Conservation (phyloP, 192 early-diverging fungal species). For the Dissophora ornata region DNA sequence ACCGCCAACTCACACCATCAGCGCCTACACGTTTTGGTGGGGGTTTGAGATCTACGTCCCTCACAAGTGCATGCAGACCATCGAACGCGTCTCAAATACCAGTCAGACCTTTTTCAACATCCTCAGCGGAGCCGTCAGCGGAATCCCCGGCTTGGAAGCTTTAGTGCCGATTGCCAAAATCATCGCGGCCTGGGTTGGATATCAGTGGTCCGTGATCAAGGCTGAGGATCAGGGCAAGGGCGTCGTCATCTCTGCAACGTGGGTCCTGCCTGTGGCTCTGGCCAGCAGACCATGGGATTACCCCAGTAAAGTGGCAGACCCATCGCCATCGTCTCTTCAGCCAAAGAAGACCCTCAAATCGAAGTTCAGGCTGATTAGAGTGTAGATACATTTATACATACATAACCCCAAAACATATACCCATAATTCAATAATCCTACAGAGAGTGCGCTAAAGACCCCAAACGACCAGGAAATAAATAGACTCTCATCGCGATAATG, state of each 20-base stretch:
- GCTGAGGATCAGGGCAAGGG: constrained; percentile 48
- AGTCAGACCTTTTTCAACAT: constrained; percentile 45
- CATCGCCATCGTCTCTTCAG: background rate
- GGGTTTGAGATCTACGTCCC: constrained; percentile 58
- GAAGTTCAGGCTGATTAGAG: constrained; percentile 7
- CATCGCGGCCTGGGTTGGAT: constrained; percentile 57
- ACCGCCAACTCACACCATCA: constrained; percentile 30
- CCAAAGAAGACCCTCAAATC: constrained; percentile 15
- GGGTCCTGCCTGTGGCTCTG: constrained; percentile 58
- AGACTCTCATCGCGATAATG: too few species aligned
- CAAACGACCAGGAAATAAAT: too few species aligned
- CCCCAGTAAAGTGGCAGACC: constrained; percentile 3
- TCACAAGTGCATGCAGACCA: constrained; percentile 40
- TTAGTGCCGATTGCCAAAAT: constrained; percentile 53
- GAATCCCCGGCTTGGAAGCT: constrained; percentile 16
- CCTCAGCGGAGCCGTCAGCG: constrained; percentile 24
- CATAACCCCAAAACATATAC: background rate
- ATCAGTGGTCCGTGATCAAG: constrained; percentile 56
- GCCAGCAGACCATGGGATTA: constrained; percentile 53
- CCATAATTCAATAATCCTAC: background rate
- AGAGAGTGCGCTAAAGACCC: too few species aligned
- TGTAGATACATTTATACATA: background rate
- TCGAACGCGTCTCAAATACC: constrained; percentile 52
- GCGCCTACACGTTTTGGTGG: constrained; percentile 55
- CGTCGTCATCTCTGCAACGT: constrained; percentile 55